Percentiles rank a stretch among this genome's conserved stretches.
Conservation (phyloP, 2,329 filamentous ascomycete species). For the Ceratocystis harringtonii region DNA sequence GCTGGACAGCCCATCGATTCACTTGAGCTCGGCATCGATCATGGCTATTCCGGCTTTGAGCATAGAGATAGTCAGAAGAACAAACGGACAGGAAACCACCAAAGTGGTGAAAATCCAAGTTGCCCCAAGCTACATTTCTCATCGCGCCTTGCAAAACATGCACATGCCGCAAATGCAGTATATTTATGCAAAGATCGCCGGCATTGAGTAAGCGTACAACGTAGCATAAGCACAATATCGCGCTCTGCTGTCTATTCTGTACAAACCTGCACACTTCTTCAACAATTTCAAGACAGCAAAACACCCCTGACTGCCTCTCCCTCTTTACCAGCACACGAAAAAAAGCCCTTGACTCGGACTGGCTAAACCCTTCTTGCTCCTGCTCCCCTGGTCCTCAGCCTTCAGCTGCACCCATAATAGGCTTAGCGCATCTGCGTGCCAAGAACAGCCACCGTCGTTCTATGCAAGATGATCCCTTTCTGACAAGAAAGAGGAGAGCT, state of each 20-base stretch:
- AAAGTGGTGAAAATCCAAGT: too few relatives aligned
- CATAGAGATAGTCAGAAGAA: too few relatives aligned
- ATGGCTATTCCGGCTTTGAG: too few relatives aligned
- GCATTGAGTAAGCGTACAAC: too few relatives aligned
- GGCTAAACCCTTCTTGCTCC: neutral
- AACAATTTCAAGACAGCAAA: too few relatives aligned
- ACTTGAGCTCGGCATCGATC: too few relatives aligned
- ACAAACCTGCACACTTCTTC: too few relatives aligned
- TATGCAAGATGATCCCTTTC: neutral
- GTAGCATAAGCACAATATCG: too few relatives aligned
- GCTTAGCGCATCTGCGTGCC: constrained; percentile 2
- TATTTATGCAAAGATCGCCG: neutral
- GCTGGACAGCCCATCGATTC: neutral
- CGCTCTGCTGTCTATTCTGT: too few relatives aligned
- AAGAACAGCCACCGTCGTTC: neutral
- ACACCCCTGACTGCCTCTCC: neutral
- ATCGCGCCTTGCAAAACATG: too few relatives aligned
- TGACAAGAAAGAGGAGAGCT: neutral
- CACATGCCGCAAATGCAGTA: neutral
- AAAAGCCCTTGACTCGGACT: neutral
- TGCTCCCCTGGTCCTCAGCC: neutral
- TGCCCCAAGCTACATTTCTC: too few relatives aligned
- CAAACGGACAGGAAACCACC: too few relatives aligned
- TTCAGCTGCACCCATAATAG: neutral
- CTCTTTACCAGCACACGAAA: neutral